Conservation (phyloP, 2,329 filamentous ascomycete species). For the Botrytis sinoallii region DNA sequence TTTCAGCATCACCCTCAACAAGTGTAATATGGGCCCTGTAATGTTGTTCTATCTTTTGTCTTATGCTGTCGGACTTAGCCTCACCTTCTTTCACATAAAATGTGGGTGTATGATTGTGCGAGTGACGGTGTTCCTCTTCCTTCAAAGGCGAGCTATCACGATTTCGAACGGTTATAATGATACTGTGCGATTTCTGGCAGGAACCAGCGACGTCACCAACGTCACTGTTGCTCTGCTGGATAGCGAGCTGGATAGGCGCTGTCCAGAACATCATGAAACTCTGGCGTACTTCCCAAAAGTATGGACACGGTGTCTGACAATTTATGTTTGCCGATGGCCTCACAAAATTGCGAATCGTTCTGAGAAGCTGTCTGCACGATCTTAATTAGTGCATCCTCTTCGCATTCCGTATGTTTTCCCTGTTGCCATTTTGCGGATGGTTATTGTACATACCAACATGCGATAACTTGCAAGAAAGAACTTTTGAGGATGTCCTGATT, state of each 20-base stretch:
- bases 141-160: background rate
- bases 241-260: background rate
- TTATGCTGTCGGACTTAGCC: background rate
- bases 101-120: background rate
- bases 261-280: too few species aligned
- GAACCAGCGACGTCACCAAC: background rate
- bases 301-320: background rate
- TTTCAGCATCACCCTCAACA: background rate
- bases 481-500: too few species aligned
- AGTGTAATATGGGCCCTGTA: too few species aligned
- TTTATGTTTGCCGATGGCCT: background rate
- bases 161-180: background rate
- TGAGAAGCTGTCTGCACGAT: background rate
- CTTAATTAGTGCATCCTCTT: background rate
- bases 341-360: background rate
- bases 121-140: background rate
- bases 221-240: background rate
- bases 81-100: background rate
- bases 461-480: too few species aligned
- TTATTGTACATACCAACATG: too few species aligned
- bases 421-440: background rate
- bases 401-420: background rate
- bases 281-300: too few species aligned
- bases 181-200: fast-evolving
- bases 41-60: background rate